Evolutionary conservation across 768 basidiomycete species (phyloP).

Genomic region (Antrodiella citrinella): DNA sequence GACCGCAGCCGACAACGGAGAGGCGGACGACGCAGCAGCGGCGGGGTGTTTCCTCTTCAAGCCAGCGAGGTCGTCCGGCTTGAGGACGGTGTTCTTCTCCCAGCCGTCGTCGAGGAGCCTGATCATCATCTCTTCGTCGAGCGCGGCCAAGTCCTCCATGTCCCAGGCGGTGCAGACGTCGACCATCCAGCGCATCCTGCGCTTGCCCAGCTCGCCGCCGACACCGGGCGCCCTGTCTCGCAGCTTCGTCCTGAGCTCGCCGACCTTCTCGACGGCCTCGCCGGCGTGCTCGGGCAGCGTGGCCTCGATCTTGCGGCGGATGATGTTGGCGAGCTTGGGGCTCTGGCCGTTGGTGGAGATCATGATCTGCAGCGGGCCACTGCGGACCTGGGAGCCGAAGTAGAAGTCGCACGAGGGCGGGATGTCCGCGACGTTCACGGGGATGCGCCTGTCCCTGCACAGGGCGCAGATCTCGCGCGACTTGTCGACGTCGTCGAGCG

Average conservation of each 20-base stretch:
- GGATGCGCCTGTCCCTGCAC: slow-evolving; percentile 62
- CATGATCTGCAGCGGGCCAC: slow-evolving; percentile 91
- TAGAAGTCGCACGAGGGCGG: slow-evolving; percentile 96
- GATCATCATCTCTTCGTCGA: slow-evolving; percentile 60
- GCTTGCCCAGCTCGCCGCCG: slow-evolving; percentile 67
- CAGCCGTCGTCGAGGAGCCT: slow-evolving; percentile 78
- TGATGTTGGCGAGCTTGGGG: slow-evolving; percentile 82
- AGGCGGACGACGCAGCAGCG: neutral
- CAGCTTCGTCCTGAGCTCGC: slow-evolving; percentile 60
- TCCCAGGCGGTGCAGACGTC: slow-evolving; percentile 80
- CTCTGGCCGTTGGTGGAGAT: slow-evolving; percentile 92
- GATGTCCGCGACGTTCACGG: slow-evolving; percentile 95
- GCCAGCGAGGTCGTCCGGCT: slow-evolving; percentile 18
- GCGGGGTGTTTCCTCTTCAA: slow-evolving; percentile 2
- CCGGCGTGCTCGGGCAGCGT: slow-evolving; percentile 69
- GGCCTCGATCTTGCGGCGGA: slow-evolving; percentile 59
- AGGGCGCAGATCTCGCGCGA: slow-evolving; percentile 66
- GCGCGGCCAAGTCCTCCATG: slow-evolving; percentile 66
- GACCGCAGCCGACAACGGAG: slow-evolving; percentile 10
- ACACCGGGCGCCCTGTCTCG: slow-evolving; percentile 78
- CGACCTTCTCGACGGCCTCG: slow-evolving; percentile 72
- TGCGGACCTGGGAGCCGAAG: slow-evolving; percentile 89
- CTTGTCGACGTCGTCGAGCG: slow-evolving; percentile 74
- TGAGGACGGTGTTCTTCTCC: slow-evolving; percentile 48
- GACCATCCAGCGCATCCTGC: slow-evolving; percentile 91